Evolutionary conservation across 2,329 filamentous ascomycete genomes (phyloP).

Genomic region (Hypoxylon sp.): DNA sequence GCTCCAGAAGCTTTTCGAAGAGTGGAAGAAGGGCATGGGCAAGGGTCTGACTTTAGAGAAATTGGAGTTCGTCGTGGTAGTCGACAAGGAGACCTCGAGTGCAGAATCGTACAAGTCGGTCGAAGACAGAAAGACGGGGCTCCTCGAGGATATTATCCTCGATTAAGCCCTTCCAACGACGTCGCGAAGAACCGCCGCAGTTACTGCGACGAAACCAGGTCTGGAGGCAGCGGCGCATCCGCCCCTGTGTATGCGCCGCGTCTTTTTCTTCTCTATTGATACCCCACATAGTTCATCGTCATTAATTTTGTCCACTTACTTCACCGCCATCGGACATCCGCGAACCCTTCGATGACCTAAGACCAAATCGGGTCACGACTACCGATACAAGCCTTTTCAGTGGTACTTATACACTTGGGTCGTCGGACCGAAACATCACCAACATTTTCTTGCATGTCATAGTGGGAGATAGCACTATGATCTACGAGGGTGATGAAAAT

Average conservation of each 20-base stretch:
- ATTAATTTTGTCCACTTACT: not conserved
- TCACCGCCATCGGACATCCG: not conserved
- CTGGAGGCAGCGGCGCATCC: not conserved
- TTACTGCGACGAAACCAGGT: not conserved
- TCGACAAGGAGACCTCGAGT: conserved; percentile 37
- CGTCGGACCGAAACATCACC: not conserved
- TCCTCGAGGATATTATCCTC: conserved; percentile 47
- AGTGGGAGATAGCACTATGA: not conserved
- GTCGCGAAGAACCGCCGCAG: not conserved
- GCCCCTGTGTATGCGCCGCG: no score
- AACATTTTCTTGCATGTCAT: not conserved
- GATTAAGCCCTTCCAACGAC: conserved; percentile 33
- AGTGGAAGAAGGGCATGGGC: conserved; percentile 49
- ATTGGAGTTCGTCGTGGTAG: conserved; percentile 48
- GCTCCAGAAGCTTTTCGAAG: conserved; percentile 44
- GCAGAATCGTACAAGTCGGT: conserved; percentile 39
- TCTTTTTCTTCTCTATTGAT: not conserved
- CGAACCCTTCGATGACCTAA: not conserved
- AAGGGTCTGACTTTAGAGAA: conserved; percentile 32
- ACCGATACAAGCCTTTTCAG: not conserved
- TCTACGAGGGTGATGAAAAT: not conserved
- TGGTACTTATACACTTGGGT: not conserved
- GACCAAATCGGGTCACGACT: not conserved
- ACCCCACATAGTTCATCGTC: not conserved
- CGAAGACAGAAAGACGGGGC: conserved; percentile 44